Evolutionary conservation across 345 rosid species (phyloP).

Genomic region (Populus ilicifolia): DNA sequence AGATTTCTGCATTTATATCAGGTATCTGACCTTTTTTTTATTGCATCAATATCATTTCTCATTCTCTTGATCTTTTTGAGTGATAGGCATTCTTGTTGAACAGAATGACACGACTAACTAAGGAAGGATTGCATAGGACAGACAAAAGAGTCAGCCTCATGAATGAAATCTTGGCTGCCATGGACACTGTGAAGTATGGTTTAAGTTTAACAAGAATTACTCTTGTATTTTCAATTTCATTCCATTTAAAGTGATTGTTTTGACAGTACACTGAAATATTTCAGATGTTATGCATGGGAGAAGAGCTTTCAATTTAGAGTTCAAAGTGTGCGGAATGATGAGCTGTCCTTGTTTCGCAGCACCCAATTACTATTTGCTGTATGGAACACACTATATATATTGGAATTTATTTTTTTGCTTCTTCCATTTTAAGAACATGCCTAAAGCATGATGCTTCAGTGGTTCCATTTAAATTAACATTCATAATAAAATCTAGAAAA

Average conservation of each 20-base stretch:
- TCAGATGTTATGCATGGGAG: constrained; percentile 40
- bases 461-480: neutral
- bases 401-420: neutral
- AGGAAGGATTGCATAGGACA: constrained; percentile 32
- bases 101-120: constrained; percentile 31
- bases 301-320: constrained; percentile 30
- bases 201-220: neutral
- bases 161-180: constrained; percentile 34
- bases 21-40: neutral
- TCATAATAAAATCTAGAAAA: neutral
- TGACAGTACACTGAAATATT: neutral
- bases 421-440: neutral
- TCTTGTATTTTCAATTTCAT: neutral
- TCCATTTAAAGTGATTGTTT: neutral
- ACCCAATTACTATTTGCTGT: constrained; percentile 31
- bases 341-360: constrained; percentile 28
- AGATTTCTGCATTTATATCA: neutral
- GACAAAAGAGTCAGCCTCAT: constrained; percentile 36
- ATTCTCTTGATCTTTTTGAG: neutral
- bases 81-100: constrained; percentile 25
- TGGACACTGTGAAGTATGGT: constrained; percentile 33
- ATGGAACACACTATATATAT: constrained; percentile 2
- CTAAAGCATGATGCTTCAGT: neutral
- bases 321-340: constrained; percentile 30
- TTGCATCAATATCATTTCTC: neutral